A percentile compares a stretch with the other conserved stretches of the same genome.
Conservation (phyloP, 768 basidiomycete genomes). For the Macrolepiota fuliginosa region DNA sequence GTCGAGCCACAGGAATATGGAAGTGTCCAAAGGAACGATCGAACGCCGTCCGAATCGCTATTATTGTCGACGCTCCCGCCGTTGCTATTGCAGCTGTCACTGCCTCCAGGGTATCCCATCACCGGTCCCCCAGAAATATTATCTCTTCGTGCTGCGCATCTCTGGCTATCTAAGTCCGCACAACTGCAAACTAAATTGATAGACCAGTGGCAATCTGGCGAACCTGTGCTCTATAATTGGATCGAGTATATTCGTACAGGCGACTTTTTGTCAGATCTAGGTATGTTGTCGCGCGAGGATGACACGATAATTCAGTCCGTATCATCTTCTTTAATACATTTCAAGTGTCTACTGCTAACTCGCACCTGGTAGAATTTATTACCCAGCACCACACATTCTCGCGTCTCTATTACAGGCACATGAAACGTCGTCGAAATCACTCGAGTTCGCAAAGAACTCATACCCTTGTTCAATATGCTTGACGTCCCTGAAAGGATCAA, state of each 20-base stretch:
- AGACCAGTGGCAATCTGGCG: conserved; percentile 61
- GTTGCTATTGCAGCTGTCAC: conserved; percentile 50
- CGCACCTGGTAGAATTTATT: conserved; percentile 40
- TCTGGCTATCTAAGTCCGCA: conserved; percentile 51
- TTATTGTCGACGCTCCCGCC: conserved; percentile 60
- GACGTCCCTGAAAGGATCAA: conserved; percentile 66
- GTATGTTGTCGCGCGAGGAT: conserved; percentile 29
- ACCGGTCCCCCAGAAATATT: conserved; percentile 49
- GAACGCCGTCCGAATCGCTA: conserved; percentile 18
- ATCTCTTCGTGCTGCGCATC: conserved; percentile 52
- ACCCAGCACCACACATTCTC: conserved; percentile 56
- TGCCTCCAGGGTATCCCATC: conserved; percentile 57
- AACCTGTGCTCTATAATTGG: conserved; percentile 67
- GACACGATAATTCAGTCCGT: conserved; percentile 27
- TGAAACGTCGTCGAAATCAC: conserved; percentile 43
- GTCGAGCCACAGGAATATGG: conserved; percentile 27
- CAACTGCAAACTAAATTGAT: conserved; percentile 38
- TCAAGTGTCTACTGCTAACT: background rate
- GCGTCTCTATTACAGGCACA: conserved; percentile 44
- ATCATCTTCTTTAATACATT: background rate
- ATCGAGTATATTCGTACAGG: conserved; percentile 69
- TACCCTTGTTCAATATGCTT: conserved; percentile 81
- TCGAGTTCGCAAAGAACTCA: conserved; percentile 59
- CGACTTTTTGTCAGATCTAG: conserved; percentile 52
- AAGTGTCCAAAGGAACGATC: conserved; percentile 1